These are phyloP conservation scores for Acer yangbiense DNA, from an alignment of 345 rosid genomes.

Conservation along the genomic window DNA sequence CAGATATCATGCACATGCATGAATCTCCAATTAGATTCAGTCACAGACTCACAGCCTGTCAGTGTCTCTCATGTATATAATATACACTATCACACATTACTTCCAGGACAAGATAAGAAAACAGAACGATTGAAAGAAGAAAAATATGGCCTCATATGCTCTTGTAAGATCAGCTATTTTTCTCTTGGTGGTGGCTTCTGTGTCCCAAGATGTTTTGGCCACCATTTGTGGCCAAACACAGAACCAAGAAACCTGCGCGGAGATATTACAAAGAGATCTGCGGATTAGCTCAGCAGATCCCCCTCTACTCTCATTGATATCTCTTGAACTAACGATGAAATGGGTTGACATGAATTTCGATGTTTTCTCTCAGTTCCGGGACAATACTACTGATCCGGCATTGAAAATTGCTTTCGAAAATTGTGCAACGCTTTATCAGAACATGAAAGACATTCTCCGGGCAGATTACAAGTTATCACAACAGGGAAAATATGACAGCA, in stretches of 20 bases:
- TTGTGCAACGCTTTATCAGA: constrained; percentile 19
- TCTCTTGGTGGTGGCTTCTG: not conserved
- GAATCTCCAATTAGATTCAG: no score
- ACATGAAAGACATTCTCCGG: constrained; percentile 14
- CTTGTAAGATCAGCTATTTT: not conserved
- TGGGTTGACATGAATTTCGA: not conserved
- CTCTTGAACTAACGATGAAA: constrained; percentile 22
- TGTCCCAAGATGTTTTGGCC: constrained; percentile 17
- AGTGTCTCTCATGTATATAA: no score
- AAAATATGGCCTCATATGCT: not conserved
- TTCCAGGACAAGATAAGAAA: not conserved
- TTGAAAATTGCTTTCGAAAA: not conserved
- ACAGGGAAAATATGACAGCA: constrained; percentile 18
- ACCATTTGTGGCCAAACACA: constrained; percentile 29
- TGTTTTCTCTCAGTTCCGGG: not conserved
- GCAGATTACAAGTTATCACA: constrained; percentile 17
- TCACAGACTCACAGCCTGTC: no score
- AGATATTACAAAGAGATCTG: constrained; percentile 18
- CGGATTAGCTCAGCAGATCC: constrained; percentile 25
- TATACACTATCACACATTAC: no score
- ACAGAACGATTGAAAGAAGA: not conserved
- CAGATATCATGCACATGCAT: no score
- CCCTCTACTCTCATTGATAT: constrained; percentile 28
- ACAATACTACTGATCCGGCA: constrained; percentile 1
- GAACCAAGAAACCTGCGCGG: constrained; percentile 26